Percentiles rank a stretch among this genome's conserved stretches.
Evolutionary conservation across 2,329 filamentous ascomycete species (phyloP).

Genomic region (Fusarium domesticum): DNA sequence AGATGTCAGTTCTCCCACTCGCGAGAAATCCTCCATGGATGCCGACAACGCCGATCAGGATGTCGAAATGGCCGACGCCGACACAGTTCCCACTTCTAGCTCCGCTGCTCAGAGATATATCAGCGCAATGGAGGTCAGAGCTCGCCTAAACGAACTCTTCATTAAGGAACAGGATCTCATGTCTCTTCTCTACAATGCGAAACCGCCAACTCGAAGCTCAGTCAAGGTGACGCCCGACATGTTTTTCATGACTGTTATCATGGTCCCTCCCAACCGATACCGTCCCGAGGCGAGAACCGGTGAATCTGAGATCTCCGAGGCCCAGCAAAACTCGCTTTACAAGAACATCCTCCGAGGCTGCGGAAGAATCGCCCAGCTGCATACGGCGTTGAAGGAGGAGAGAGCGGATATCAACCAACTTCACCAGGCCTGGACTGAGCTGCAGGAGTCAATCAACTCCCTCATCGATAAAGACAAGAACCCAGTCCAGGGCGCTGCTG

Average conservation of each 20-base stretch:
- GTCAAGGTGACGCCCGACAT: conserved; percentile 71
- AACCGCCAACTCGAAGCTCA: conserved; percentile 57
- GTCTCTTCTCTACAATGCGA: conserved; percentile 78
- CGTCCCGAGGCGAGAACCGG: conserved; percentile 83
- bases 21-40: conserved; percentile 35
- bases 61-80: conserved; percentile 34
- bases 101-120: conserved; percentile 65
- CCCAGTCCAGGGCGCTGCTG: conserved; percentile 73
- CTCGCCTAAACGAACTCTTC: conserved; percentile 75
- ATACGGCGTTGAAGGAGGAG: conserved; percentile 48
- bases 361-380: conserved; percentile 69
- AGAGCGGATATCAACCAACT: conserved; percentile 62
- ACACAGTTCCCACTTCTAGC: conserved; percentile 16
- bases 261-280: conserved; percentile 90
- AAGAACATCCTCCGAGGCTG: conserved; percentile 78
- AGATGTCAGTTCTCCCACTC: conserved; percentile 54
- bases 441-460: conserved; percentile 91
- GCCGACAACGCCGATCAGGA: conserved; percentile 50
- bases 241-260: conserved; percentile 85
- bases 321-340: conserved; percentile 83
- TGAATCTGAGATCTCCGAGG: conserved; percentile 77
- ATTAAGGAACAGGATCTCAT: conserved; percentile 83
- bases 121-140: conserved; percentile 78
- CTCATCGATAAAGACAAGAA: conserved; percentile 88
- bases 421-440: conserved; percentile 74